Evolutionary conservation across 2,329 filamentous ascomycete species (phyloP), one percentile per base, ranked within the genome.

Genomic region (Seiridium unicorne): DNA sequence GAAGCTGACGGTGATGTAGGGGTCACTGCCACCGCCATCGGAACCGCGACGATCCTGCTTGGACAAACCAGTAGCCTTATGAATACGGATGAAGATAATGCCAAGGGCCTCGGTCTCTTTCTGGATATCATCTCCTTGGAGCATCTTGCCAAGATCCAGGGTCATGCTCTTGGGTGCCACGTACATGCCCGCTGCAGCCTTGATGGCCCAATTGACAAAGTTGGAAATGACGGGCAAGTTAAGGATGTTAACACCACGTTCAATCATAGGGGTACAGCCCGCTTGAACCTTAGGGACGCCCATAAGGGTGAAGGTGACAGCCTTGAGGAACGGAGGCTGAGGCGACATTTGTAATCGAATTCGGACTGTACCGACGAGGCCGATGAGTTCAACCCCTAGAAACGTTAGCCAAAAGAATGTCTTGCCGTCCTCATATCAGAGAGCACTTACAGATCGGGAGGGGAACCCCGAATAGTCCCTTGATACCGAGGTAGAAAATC

Each of bases 131-230:
- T 98, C 94, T 18, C 94, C 95, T 70, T 93, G 89, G 3, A 98
- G 84, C 79, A 98, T 90, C 72, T 93, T 93, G 68, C 91, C 87
- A 72, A 98, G 84, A 68, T 99, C 94, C 51, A 98, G 83, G 0
- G 92, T 93, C 89, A 98, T 89, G 9, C 89, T 95, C 76, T 97
- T 97, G 7, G 94, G 94, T 2, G 94, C 94, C 34, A 97, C 93
- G 64, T 97, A 97, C 84, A 97, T 90, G 70, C 88, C 90, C 3
- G 90, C 90, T 0, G 93, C 92, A 0, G 95, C 88, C 44, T 88
- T 88, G 67, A 98, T 96, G 4, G 94, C 92, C 77, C 93, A 97
- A 75, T 97, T 97, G 74, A 97, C 94, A 71, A 99, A 98, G 69
- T 96, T 96, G 11, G 92, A 96, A 68, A 98, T 97, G 44, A 98